These are phyloP conservation scores for Fragaria ananassa DNA, from an alignment of 306 rosid species.

Conservation along the genomic window DNA sequence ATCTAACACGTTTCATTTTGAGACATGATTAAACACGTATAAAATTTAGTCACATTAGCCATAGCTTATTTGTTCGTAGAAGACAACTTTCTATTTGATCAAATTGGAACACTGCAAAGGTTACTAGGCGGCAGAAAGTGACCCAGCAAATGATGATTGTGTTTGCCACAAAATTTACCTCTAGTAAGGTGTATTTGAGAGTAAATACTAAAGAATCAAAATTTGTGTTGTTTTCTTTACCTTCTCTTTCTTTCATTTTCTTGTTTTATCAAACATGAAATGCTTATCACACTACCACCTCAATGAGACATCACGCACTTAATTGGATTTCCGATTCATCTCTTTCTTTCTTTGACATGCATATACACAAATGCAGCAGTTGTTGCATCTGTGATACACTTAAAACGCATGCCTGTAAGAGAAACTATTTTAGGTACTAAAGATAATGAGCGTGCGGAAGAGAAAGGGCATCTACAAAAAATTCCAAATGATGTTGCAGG, in stretches of 20 bases:
- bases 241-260: background rate
- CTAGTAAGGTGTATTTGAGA: background rate
- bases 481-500: background rate
- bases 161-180: background rate
- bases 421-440: background rate
- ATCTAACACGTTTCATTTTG: no score
- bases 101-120: no score
- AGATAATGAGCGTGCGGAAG: background rate
- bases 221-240: background rate
- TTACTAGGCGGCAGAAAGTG: no score
- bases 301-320: background rate
- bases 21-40: no score
- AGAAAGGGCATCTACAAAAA: background rate
- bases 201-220: background rate
- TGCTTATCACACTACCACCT: background rate
- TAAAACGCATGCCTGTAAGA: background rate
- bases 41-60: no score
- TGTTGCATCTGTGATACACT: background rate
- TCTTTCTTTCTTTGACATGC: background rate
- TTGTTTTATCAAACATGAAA: background rate
- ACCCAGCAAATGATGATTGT: background rate
- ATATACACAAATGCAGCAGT: background rate
- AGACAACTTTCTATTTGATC: no score
- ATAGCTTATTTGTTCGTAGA: background rate
- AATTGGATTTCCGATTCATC: background rate